Conservation (phyloP, 139 green algal species). For the Chlorella vulgaris region DNA sequence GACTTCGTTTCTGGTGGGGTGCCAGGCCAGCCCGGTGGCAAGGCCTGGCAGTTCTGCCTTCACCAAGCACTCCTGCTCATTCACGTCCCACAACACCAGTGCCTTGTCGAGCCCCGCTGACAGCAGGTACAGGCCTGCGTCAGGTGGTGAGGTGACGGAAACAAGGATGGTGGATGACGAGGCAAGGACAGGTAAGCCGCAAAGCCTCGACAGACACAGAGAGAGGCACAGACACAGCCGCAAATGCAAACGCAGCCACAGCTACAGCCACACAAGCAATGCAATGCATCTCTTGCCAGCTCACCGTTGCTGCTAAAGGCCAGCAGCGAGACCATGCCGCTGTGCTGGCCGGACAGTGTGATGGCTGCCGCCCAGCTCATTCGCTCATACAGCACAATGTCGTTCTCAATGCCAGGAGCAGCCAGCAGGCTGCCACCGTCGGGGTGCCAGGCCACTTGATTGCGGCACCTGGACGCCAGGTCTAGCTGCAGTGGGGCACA, state of each 20-base stretch:
- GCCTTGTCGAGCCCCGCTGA: slow-evolving; percentile 62
- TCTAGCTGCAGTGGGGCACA: slow-evolving; percentile 36
- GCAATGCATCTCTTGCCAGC: neutral
- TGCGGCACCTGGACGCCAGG: slow-evolving; percentile 19
- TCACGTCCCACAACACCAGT: slow-evolving; percentile 78
- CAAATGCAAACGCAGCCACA: too few species aligned
- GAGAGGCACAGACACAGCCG: too few species aligned
- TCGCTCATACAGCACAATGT: slow-evolving; percentile 70
- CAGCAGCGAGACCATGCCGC: slow-evolving; percentile 49
- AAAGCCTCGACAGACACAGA: too few species aligned
- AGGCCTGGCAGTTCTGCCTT: slow-evolving; percentile 15
- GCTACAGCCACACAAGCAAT: neutral
- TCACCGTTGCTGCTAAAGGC: slow-evolving; percentile 82
- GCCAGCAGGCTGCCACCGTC: slow-evolving; percentile 74
- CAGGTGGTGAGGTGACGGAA: neutral
- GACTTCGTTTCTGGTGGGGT: slow-evolving; percentile 70
- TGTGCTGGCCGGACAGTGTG: slow-evolving; percentile 51
- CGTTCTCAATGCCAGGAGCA: slow-evolving; percentile 38
- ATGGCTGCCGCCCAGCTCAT: slow-evolving; percentile 60
- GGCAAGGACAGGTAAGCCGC: too few species aligned
- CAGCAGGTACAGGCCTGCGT: slow-evolving; percentile 73
- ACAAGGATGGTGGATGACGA: neutral
- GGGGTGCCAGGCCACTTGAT: slow-evolving; percentile 66
- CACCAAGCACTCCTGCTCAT: slow-evolving; percentile 26
- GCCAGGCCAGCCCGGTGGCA: slow-evolving; percentile 71